Evolutionary conservation across 352 stramenopile species (phyloP), one percentile per base, ranked within the genome.

Genomic region (Hyaloperonospora arabidopsidis): DNA sequence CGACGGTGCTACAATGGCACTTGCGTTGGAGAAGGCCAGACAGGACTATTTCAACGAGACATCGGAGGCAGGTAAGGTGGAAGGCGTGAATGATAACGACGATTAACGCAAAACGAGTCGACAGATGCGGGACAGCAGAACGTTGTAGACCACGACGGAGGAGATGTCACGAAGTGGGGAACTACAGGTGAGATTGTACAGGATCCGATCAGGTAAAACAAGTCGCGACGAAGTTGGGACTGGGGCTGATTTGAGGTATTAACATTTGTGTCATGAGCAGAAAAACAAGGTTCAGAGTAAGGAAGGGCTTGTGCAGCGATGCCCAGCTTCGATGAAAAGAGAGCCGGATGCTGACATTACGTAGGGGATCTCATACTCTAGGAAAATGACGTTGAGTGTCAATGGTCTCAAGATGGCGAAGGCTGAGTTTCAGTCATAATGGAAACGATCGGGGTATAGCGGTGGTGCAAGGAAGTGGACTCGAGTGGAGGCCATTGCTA

Each of bases 181-280:
- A n/a, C n/a, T 67, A 44, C 51, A 49, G 54, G 57, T 61, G 40
- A 47, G 48, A 48, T 67, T 29, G 51, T 28, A 14, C 52, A 62
- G 65, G 54, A 61, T 63, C 64, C 44, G 45, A 63, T 55, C 61
- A 63, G 5, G 51, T 46, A 46, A 45, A 36, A 52, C 48, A 18
- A 61, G 64, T 67, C 64, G 61, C 66, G 48, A 66, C 28, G 64
- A 73, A 50, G 53, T 50, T 21, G 40, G 44, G 49, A 52, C 17
- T 71, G 54, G 50, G 68, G 52, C 45, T 59, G 52, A 65, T 58
- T 49, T 67, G 56, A 57, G 32, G 53, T 21, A 58, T 44, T 57
- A 57, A 67, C 57, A 65, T 46, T 54, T 67, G 54, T 70, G 67
- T 67, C 35, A 54, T 73, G 49, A 70, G 61, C 57, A 73, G 65